Percentiles rank a stretch among this genome's conserved stretches.
Evolutionary conservation across 345 rosid genomes (phyloP).

Genomic region (Physaria fendleri): DNA sequence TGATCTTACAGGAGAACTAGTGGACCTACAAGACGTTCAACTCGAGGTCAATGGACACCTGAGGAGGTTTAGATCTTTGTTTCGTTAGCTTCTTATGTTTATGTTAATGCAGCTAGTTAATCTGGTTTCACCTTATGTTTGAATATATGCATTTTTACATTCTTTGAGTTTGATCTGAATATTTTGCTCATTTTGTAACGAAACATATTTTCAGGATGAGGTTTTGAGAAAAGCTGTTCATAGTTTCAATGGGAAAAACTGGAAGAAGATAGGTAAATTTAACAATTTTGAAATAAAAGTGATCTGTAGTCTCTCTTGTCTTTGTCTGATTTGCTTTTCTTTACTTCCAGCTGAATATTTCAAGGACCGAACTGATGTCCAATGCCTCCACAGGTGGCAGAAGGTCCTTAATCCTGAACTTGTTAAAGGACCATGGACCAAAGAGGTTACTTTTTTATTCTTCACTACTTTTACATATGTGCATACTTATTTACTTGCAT

Average conservation of each 20-base stretch:
- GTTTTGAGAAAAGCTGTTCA: constrained; percentile 86
- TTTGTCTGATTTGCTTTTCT: constrained; percentile 30
- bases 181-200: not conserved
- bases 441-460: constrained; percentile 54
- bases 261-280: constrained; percentile 90
- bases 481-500: constrained; percentile 4
- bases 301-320: not conserved
- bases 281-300: not conserved
- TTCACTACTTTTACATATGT: not conserved
- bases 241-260: constrained; percentile 92
- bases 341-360: constrained; percentile 84
- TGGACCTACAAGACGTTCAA: constrained; percentile 97
- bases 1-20: constrained; percentile 65
- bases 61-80: constrained; percentile 64
- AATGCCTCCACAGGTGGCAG: constrained; percentile 99
- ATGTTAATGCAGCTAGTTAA: not conserved
- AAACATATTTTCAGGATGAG: constrained; percentile 63
- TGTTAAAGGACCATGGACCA: constrained; percentile 99
- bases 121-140: not conserved
- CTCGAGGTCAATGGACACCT: constrained; percentile 98
- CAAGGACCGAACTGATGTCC: constrained; percentile 99
- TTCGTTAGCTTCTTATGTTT: constrained; percentile 4
- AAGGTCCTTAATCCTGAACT: constrained; percentile 98
- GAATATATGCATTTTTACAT: not conserved
- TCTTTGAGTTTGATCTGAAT: not conserved